Evolutionary conservation across 108 stramenopile genomes (phyloP).

Genomic region (Skeletonema costatum): DNA sequence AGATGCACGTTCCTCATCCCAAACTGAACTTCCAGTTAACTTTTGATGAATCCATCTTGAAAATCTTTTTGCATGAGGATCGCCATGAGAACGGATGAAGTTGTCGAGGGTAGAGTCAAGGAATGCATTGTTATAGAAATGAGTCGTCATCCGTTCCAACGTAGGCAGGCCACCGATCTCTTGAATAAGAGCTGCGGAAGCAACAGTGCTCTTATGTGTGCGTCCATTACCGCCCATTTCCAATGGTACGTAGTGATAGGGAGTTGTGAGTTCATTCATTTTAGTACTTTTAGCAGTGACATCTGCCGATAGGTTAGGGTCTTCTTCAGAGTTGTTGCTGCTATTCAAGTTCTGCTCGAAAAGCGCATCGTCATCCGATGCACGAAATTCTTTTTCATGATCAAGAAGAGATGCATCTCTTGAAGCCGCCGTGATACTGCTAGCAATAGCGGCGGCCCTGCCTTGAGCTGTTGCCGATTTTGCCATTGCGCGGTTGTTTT

Average conservation of each 20-base stretch:
- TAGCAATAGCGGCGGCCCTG: no score
- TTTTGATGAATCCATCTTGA: constrained; percentile 80
- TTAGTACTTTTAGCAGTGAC: not conserved
- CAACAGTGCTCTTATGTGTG: constrained; percentile 44
- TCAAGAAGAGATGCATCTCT: not conserved
- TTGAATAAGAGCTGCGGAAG: constrained; percentile 38
- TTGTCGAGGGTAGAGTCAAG: constrained; percentile 62
- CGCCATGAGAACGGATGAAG: constrained; percentile 65
- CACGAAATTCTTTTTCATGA: not conserved
- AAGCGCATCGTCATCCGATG: not conserved
- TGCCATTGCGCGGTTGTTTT: not conserved
- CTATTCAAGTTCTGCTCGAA: not conserved
- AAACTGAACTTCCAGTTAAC: constrained; percentile 57
- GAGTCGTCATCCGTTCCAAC: constrained; percentile 52
- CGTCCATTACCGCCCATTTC: constrained; percentile 48
- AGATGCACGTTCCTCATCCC: constrained; percentile 59
- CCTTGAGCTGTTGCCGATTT: not conserved
- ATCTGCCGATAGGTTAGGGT: not conserved
- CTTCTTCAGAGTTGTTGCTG: not conserved
- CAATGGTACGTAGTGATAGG: constrained; percentile 53
- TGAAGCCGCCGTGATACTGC: no score
- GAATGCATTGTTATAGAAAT: constrained; percentile 66
- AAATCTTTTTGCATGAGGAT: constrained; percentile 69
- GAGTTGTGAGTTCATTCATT: not conserved
- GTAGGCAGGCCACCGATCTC: constrained; percentile 51